Base-by-base conservation (phyloP, 257 asterid genomes). In the Solanum ossicruentum region DNA sequence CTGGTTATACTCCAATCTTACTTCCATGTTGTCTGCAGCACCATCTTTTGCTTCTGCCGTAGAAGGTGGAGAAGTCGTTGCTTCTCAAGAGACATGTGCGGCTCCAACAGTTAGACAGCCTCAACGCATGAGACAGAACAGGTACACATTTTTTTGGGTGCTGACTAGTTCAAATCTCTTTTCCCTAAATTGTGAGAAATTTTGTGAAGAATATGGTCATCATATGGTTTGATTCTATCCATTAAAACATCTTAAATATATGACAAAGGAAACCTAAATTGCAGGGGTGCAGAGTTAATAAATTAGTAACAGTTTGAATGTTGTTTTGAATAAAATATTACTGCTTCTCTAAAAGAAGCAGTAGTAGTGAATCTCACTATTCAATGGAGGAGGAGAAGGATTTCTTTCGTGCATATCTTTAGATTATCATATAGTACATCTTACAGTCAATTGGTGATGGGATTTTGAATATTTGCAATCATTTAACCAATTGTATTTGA, bases 341-440 rank as follows among this genome's bases (percentile, higher is more conserved):
- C 61, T 75, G 82, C 39, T 75, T 75, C 61, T 49, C 49, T 75
- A 15, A 21, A 49, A 23, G 51, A 16, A 75, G 23, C 45, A 75
- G 45, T 75, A 21, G 49, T 5, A 8, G 8, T 75, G 81, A 49
- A 75, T 75, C 9, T 49, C 41, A 49, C 60, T 13, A 23, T 75
- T 39, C 63, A 80, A 52, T 95, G 20, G 98, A 94, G 92, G 98
- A 97, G 92, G 94, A 97, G 90, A 89, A 98, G 94, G 97, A 73
- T 73, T 45, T 73, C 56, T 73, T 47, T 5, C 41, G 7, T n/a
- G 81, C 41, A 21, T 41, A 15, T 73, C 60, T 41, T 47, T 47
- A 21, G 13, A 73, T 73, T 47, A 73, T 58, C 60, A 3, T 58
- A 73, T 47, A 47, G 43, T 73, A 26, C 43, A 66, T 66, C 47